Evolutionary conservation across 2,329 filamentous ascomycete species (phyloP).

Genomic region (Claviceps sorghi): DNA sequence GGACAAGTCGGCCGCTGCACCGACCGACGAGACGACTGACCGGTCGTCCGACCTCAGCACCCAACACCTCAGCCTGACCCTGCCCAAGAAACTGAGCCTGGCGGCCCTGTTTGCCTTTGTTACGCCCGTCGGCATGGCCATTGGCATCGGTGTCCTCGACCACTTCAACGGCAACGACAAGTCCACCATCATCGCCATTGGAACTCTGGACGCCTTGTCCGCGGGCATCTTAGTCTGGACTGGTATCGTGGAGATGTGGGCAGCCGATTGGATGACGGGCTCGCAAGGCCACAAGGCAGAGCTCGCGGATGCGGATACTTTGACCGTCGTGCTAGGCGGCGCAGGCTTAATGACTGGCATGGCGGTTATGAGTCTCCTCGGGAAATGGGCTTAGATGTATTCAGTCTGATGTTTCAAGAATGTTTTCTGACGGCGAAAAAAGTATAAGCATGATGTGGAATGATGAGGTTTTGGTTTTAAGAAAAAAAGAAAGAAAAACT

Average conservation of each 20-base stretch:
- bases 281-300: constrained; percentile 27
- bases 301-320: constrained; percentile 34
- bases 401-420: too few species aligned
- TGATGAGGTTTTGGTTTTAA: neutral
- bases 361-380: constrained; percentile 55
- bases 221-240: constrained; percentile 71
- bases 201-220: constrained; percentile 57
- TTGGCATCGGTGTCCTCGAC: constrained; percentile 57
- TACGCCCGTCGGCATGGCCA: constrained; percentile 67
- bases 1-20: constrained; percentile 14
- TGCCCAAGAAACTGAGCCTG: constrained; percentile 44
- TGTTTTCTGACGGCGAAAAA: neutral
- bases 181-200: constrained; percentile 54
- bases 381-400: constrained; percentile 51
- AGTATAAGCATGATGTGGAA: neutral
- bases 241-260: constrained; percentile 67
- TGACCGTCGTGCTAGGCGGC: constrained; percentile 35
- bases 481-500: neutral
- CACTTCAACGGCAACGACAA: constrained; percentile 60
- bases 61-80: constrained; percentile 16
- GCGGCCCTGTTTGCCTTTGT: constrained; percentile 51
- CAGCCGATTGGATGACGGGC: constrained; percentile 53
- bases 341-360: constrained; percentile 45
- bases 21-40: constrained; percentile 10
- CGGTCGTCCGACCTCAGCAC: constrained; percentile 8